These are phyloP conservation scores for Leccinum laetum DNA, from an alignment of 1,284 basidiomycete genomes.

Conservation along the genomic window DNA sequence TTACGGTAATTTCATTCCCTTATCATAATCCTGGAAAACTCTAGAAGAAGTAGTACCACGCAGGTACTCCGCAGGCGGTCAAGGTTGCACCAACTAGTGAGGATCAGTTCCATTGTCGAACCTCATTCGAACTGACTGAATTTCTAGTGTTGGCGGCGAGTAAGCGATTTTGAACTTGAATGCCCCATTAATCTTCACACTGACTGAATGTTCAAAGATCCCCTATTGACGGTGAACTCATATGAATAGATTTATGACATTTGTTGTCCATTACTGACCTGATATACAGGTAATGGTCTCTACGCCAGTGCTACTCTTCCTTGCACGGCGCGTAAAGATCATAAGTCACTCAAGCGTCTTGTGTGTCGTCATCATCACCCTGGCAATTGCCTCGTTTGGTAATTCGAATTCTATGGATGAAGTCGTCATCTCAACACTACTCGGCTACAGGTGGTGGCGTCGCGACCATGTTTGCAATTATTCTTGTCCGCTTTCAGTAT, in stretches of 20 bases:
- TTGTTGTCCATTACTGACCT: not conserved
- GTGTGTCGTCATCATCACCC: conserved; percentile 35
- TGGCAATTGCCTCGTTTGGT: conserved; percentile 43
- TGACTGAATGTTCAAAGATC: conserved; percentile 16
- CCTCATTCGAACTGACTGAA: not conserved
- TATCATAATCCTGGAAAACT: not conserved
- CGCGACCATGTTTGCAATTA: conserved; percentile 37
- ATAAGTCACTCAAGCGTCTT: conserved; percentile 43
- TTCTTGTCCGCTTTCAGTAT: conserved; percentile 15
- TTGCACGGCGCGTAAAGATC: conserved; percentile 48
- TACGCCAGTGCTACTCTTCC: conserved; percentile 52
- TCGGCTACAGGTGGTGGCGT: conserved; percentile 41
- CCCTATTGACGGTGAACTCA: conserved; percentile 18
- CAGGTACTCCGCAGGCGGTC: not conserved
- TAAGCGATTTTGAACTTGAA: conserved; percentile 17
- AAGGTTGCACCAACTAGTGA: not conserved
- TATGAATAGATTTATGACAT: not conserved
- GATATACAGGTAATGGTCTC: conserved; percentile 43
- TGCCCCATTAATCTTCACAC: not conserved
- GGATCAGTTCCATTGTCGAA: not conserved
- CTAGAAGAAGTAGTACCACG: not conserved
- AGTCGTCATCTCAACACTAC: not conserved
- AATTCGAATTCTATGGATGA: conserved; percentile 7
- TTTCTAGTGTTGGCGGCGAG: conserved; percentile 34
- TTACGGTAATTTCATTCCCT: not conserved